Percentiles rank a stretch among this genome's conserved stretches.
Conservation (phyloP, 2,329 filamentous ascomycete species). For the Hymenoscyphus occultus region DNA sequence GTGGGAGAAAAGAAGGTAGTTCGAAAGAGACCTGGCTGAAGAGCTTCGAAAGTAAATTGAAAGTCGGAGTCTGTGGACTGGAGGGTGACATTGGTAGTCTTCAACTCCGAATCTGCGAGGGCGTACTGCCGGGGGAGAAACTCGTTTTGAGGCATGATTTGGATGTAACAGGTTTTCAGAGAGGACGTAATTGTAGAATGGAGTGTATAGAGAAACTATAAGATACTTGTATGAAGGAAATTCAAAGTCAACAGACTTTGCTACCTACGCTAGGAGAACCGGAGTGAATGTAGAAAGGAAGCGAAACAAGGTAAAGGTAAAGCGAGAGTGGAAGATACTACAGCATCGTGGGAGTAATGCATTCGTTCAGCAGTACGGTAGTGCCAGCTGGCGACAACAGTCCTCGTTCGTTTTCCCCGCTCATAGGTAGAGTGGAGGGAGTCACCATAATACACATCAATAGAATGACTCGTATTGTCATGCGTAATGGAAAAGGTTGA, state of each 20-base stretch:
- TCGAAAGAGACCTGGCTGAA: slow-evolving; percentile 62
- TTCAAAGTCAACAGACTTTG: background rate
- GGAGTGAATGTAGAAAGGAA: background rate
- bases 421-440: background rate
- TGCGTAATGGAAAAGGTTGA: background rate
- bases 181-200: background rate
- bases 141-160: slow-evolving; percentile 27
- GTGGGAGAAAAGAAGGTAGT: slow-evolving; percentile 62
- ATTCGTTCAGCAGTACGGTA: background rate
- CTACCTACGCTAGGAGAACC: background rate
- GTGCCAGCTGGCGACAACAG: background rate
- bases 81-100: slow-evolving; percentile 21
- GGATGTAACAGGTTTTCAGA: background rate
- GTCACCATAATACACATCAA: background rate
- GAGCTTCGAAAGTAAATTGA: slow-evolving; percentile 60
- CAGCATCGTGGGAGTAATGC: background rate
- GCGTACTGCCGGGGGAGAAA: slow-evolving; percentile 24
- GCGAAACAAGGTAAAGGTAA: background rate
- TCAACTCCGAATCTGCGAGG: background rate
- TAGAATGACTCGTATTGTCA: background rate
- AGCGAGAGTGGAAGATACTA: background rate
- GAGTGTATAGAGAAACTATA: background rate
- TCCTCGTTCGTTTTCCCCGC: background rate
- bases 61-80: slow-evolving; percentile 39
- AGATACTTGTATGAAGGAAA: background rate